Base-by-base conservation (phyloP, 2,329 filamentous ascomycete species). In the Penicillium brevicompactum region DNA sequence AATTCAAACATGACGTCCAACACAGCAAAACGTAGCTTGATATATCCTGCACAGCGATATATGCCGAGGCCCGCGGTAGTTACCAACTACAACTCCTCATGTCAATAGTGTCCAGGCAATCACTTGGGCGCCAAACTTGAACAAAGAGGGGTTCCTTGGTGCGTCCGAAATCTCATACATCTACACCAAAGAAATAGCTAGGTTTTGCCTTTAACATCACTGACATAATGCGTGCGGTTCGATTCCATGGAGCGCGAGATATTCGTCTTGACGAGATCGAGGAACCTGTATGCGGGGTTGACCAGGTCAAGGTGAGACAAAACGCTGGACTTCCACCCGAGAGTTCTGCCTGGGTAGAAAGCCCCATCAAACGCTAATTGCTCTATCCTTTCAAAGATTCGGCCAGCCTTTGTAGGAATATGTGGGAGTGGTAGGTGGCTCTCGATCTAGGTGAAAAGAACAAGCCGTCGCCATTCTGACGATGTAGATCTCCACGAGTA, bases 401-500 rank as follows among this genome's bases (percentile, higher is more conserved):
- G 59, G 56, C 69, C 70, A 53, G 68, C 70, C 1, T 73, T 69
- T 59, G 70, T 70, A 37, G 71, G 72, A 5, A 71, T 74, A 38
- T 74, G 72, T 43, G 71, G 71, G 32, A 70, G 62, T 49, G 68
- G 67, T 67, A 50, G 27, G 57, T 30, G 13, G 11, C n/a, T 37
- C 34, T 37, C 6, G 4, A 4, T n/a, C 34, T 13, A 37, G 13
- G n/a, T 14, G 34, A n/a, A n/a, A 34, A 34, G 9, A 10, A 8
- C 7, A 11, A 34, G 9, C 31, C 13, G 31, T 9, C 9, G 31
- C 31, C 4, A 8, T 4, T 14, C 31, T 34, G 11, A 34, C 9
- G 13, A 34, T 10, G 4, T 11, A 63, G 79, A 82, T 59, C 66
- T 81, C 5, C 80, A 83, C 61, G 81, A 84, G 67, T 84, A 79